These are phyloP conservation scores for Immersiporthe knoxdaviesiana DNA, from an alignment of 2,329 filamentous ascomycete species.

Conservation along the genomic window DNA sequence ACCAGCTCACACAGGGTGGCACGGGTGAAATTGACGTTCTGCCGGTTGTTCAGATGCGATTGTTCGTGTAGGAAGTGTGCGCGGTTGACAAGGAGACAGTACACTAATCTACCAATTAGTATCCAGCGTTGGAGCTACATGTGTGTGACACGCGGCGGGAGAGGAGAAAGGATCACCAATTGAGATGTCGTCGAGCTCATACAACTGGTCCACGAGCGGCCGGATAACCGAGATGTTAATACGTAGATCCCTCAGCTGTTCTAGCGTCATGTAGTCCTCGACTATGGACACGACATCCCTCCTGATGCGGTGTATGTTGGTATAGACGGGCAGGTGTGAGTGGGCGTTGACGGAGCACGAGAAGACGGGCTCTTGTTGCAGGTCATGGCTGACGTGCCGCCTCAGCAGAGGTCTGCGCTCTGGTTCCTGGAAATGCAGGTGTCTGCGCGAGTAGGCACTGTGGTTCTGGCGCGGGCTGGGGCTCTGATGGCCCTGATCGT, in stretches of 20 bases:
- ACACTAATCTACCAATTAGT: slow-evolving; percentile 55
- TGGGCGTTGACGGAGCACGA: slow-evolving; percentile 62
- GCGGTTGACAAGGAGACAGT: slow-evolving; percentile 81
- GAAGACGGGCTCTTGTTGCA: slow-evolving; percentile 49
- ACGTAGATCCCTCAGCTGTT: slow-evolving; percentile 78
- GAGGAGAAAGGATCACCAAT: slow-evolving; percentile 56
- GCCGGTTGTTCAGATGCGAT: slow-evolving; percentile 72
- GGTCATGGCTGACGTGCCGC: slow-evolving; percentile 41
- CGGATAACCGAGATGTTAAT: slow-evolving; percentile 82
- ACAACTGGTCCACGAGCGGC: slow-evolving; percentile 82
- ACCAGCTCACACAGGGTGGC: slow-evolving; percentile 81
- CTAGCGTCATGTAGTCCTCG: slow-evolving; percentile 66
- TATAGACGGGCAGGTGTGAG: slow-evolving; percentile 71
- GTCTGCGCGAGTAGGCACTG: slow-evolving; percentile 18
- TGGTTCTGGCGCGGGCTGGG: slow-evolving; percentile 4
- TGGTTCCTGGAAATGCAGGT: slow-evolving; percentile 27
- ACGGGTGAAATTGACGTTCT: slow-evolving; percentile 79
- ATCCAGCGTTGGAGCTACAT: neutral
- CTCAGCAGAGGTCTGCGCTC: slow-evolving; percentile 45
- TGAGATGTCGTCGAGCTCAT: slow-evolving; percentile 77
- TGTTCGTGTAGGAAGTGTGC: slow-evolving; percentile 81
- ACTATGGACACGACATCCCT: slow-evolving; percentile 66
- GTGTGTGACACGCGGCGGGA: neutral
- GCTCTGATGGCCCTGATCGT: neutral
- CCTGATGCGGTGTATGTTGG: slow-evolving; percentile 73